These are phyloP conservation scores for Penium margaritaceum DNA, from an alignment of 139 green algal genomes.

Conservation along the genomic window DNA sequence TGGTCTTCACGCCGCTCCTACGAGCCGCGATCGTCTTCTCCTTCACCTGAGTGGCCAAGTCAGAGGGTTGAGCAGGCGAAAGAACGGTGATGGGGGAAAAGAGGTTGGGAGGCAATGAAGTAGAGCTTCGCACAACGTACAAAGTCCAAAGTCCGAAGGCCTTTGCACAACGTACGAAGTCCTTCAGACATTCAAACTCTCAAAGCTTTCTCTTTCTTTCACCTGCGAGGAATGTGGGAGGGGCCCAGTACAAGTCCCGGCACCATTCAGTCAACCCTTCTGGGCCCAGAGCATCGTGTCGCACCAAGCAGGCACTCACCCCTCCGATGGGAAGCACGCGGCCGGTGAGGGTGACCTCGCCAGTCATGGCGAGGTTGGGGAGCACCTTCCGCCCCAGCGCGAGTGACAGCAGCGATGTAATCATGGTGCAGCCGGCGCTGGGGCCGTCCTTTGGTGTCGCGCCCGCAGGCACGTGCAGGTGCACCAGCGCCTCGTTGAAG, in stretches of 20 bases:
- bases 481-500: slow-evolving; percentile 17
- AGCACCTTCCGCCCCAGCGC: slow-evolving; percentile 66
- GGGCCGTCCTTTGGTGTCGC: slow-evolving; percentile 90
- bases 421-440: slow-evolving; percentile 78
- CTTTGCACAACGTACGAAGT: too few species aligned
- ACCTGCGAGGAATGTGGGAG: too few species aligned
- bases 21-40: slow-evolving; percentile 85
- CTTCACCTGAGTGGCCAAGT: slow-evolving; percentile 68
- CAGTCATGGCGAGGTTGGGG: slow-evolving; percentile 80
- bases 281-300: too few species aligned
- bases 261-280: too few species aligned
- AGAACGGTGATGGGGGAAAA: background rate
- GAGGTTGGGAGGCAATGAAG: background rate
- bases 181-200: too few species aligned
- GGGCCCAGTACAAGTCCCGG: too few species aligned
- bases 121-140: background rate
- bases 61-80: too few species aligned
- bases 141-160: too few species aligned
- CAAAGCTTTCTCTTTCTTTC: too few species aligned
- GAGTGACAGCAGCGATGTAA: slow-evolving; percentile 83
- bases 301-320: slow-evolving; percentile 8
- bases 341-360: slow-evolving; percentile 89
- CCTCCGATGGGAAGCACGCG: slow-evolving; percentile 69
- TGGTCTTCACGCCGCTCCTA: slow-evolving; percentile 58
- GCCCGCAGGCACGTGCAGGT: slow-evolving; percentile 89